Base-by-base conservation (phyloP, 345 rosid genomes). In the Camelina hispida region DNA sequence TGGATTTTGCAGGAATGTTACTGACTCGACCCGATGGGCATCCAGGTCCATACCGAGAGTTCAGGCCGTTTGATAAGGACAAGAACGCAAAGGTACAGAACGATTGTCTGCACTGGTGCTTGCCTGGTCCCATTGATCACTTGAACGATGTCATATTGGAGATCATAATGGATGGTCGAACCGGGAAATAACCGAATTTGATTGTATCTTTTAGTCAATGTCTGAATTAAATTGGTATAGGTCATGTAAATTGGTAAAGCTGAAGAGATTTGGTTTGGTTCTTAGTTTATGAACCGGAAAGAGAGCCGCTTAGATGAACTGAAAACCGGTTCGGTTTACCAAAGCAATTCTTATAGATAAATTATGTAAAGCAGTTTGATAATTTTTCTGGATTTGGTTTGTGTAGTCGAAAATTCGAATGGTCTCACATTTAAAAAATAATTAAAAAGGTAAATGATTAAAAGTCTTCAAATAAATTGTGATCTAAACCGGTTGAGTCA, bases 101-200 rank as follows among this genome's bases (percentile, higher is more conserved):
- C 48, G 99, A 96, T 76, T 96, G 98, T 72, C 72, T 96, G 69
- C 99, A 93, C 73, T 96, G 99, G 98, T 96, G 99, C 85, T 81
- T 96, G 69, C 99, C 99, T 2, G 99, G 99, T 53, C 97, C 99
- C 4, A 86, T 93, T 2, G 99, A 96, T 79, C 55, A 78, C 52
- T 85, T 89, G 83, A 96, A 88, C 74, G 96, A 91, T 71, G 84
- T 96, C 64, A 91, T 93, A 32, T 87, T 96, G 93, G 91, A 93
- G 80, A 81, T 88, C 83, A 75, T 83, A 22, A 79, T 78, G 28
- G 84, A 87, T 61, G 75, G 79, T 30, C 73, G 79, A 78, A 54
- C 73, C 64, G 69, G 61, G 42, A 56, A 50, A 50, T 25, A 56
- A 48, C 71, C 60, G 15, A 53, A 71, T 18, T n/a, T 38, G 10